These are phyloP conservation scores for Pezicula radicicola DNA, from an alignment of 2,329 filamentous ascomycete genomes.

Conservation along the genomic window DNA sequence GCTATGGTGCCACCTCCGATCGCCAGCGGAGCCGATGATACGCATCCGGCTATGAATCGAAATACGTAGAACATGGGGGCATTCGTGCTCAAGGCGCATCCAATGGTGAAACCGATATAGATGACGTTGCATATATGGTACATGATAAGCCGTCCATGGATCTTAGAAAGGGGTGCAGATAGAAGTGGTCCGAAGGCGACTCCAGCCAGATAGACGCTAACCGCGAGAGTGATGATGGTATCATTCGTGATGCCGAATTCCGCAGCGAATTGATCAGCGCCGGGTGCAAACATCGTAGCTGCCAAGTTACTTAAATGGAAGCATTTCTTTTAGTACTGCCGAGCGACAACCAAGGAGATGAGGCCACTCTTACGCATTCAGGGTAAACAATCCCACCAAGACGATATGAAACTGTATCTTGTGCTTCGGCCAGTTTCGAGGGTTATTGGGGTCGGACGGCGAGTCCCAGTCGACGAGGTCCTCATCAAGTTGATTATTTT, in stretches of 20 bases:
- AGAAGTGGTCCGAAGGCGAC: slow-evolving; percentile 58
- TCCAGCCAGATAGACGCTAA: slow-evolving; percentile 55
- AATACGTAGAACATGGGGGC: slow-evolving; percentile 50
- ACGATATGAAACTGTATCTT: slow-evolving; percentile 9
- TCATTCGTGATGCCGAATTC: slow-evolving; percentile 38
- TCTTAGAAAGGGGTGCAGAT: slow-evolving; percentile 56
- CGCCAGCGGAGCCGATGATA: slow-evolving; percentile 59
- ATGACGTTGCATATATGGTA: slow-evolving; percentile 50
- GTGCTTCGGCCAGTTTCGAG: slow-evolving; percentile 10
- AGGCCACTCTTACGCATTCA: slow-evolving; percentile 12
- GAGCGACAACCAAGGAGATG: background rate
- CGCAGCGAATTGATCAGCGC: slow-evolving; percentile 39
- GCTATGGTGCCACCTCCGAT: slow-evolving; percentile 60
- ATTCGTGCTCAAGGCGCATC: slow-evolving; percentile 44
- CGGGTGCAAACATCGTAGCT: slow-evolving; percentile 47
- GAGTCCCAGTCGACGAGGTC: background rate
- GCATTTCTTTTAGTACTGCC: background rate
- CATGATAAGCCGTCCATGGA: slow-evolving; percentile 51
- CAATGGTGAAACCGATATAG: slow-evolving; percentile 36
- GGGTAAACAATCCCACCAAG: slow-evolving; percentile 12
- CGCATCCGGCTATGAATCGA: slow-evolving; percentile 58
- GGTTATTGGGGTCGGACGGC: slow-evolving; percentile 8
- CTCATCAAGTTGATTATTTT: too few species aligned
- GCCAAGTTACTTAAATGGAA: slow-evolving; percentile 33
- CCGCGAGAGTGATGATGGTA: slow-evolving; percentile 57